Base-by-base conservation (phyloP, 805 yeast genomes). In the Sugiyamaella marilandica region DNA sequence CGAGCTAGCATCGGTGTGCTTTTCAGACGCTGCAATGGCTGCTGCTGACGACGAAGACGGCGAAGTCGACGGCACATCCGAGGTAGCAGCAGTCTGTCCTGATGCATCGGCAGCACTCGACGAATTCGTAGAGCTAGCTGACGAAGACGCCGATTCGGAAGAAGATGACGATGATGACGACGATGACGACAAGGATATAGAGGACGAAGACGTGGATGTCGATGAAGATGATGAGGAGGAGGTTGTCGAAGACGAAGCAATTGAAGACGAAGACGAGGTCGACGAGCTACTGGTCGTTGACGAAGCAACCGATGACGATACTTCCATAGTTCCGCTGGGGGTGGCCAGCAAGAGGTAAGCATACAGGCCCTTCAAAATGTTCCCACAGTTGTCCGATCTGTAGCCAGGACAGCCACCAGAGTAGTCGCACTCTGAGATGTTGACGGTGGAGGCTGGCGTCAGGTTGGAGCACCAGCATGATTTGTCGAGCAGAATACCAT, bases 391-490 rank as follows among this genome's bases (percentile, higher is more conserved):
- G 55, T 77, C 80, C 1, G 47, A n/a, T 0, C 71, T 72, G 54
- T 62, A 77, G 0, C 81, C 81, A 0, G 80, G 78, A 59, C 81
- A 77, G 14, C 55, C 45, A 10, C 62, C 69, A 36, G 26, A 31
- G 16, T 34, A 34, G 34, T 64, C 55, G 56, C 80, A 76, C 8
- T 60, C 46, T 11, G 60, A 45, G 10, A 70, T 37, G 29, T 61
- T 56, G 0, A 70, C 70, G 0, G 82, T 71, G 14, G 63, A 58
- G 1, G 62, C 70, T 0, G 88, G 87, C 18, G 74, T 65, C 8
- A 61, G 56, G 60, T 82, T 74, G 5, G 86, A 74, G 62, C 89
- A 83, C 84, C 85, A 84, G 64, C 89, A 83, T 45, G 69, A 36
- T 36, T 67, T 55, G n/a, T 71, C 73, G 57, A 72, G 81, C 35